These are phyloP conservation scores for Phytophthora citricola DNA, from an alignment of 352 stramenopile genomes.

Conservation along the genomic window DNA sequence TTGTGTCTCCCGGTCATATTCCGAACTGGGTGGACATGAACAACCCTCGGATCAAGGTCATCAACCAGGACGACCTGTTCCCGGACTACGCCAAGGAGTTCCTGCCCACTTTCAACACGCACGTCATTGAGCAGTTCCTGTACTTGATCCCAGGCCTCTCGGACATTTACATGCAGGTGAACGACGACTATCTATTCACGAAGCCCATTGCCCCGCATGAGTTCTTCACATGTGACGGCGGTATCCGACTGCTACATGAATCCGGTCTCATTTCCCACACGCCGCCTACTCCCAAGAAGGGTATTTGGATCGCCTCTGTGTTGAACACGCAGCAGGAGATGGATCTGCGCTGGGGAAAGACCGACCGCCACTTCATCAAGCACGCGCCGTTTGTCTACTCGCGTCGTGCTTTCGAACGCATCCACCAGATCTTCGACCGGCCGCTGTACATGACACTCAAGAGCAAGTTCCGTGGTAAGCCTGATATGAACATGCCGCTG, in stretches of 20 bases:
- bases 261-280: constrained; percentile 77
- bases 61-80: constrained; percentile 90
- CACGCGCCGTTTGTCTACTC: constrained; percentile 91
- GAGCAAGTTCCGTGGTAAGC: constrained; percentile 85
- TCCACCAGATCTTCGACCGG: constrained; percentile 90
- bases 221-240: constrained; percentile 89
- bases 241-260: constrained; percentile 85
- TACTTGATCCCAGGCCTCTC: constrained; percentile 86
- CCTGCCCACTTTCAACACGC: constrained; percentile 88
- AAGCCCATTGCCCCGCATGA: constrained; percentile 81
- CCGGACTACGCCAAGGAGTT: constrained; percentile 82
- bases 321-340: constrained; percentile 91
- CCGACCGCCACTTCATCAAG: constrained; percentile 89
- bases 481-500: constrained; percentile 90
- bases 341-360: constrained; percentile 82
- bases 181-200: constrained; percentile 91
- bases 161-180: constrained; percentile 91
- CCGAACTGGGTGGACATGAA: constrained; percentile 83
- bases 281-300: constrained; percentile 78
- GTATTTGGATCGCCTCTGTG: constrained; percentile 89
- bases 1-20: constrained; percentile 85
- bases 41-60: constrained; percentile 85
- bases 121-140: constrained; percentile 91
- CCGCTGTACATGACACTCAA: constrained; percentile 86
- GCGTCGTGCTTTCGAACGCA: constrained; percentile 80